Percentiles rank a stretch among this genome's conserved stretches.
These are phyloP conservation scores for Takashimella tepidaria DNA, from an alignment of 1,284 basidiomycete species.

Conservation along the genomic window DNA sequence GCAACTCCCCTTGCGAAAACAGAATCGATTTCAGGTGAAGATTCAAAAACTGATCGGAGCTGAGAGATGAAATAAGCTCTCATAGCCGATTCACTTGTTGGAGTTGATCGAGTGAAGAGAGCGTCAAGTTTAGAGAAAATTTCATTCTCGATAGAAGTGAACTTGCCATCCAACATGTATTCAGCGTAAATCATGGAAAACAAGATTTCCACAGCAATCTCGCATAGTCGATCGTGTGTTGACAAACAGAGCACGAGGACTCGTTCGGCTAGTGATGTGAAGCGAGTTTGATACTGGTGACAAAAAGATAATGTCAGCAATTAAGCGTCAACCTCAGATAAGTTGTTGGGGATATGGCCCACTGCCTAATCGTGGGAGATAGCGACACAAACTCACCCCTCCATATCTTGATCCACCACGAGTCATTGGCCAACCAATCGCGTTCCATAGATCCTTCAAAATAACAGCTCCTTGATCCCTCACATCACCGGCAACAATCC, in stretches of 20 bases:
- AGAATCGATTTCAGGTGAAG: conserved; percentile 66
- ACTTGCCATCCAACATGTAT: conserved; percentile 71
- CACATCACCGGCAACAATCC: conserved; percentile 91
- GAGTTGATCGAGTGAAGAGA: conserved; percentile 71
- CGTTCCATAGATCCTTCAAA: conserved; percentile 77
- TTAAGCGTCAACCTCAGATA: too few species aligned
- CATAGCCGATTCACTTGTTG: conserved; percentile 55
- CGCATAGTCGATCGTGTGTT: conserved; percentile 86
- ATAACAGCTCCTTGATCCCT: conserved; percentile 87
- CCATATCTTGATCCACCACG: conserved; percentile 20
- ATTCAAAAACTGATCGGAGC: conserved; percentile 79
- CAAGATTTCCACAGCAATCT: conserved; percentile 84
- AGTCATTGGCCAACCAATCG: conserved; percentile 60
- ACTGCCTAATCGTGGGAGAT: too few species aligned
- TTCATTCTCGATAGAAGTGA: conserved; percentile 84
- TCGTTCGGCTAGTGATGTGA: conserved; percentile 81
- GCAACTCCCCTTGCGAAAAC: conserved; percentile 71
- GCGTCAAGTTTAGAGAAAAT: conserved; percentile 85
- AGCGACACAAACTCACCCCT: conserved; percentile 24
- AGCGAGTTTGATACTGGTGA: conserved; percentile 65
- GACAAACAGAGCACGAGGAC: conserved; percentile 90
- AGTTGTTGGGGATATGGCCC: too few species aligned
- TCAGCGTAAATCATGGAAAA: conserved; percentile 96
- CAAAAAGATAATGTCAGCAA: conserved; percentile 5
- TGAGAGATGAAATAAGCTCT: conserved; percentile 92